Evolutionary conservation across 2,329 filamentous ascomycete genomes (phyloP).

Genomic region (Botrytis galanthina): DNA sequence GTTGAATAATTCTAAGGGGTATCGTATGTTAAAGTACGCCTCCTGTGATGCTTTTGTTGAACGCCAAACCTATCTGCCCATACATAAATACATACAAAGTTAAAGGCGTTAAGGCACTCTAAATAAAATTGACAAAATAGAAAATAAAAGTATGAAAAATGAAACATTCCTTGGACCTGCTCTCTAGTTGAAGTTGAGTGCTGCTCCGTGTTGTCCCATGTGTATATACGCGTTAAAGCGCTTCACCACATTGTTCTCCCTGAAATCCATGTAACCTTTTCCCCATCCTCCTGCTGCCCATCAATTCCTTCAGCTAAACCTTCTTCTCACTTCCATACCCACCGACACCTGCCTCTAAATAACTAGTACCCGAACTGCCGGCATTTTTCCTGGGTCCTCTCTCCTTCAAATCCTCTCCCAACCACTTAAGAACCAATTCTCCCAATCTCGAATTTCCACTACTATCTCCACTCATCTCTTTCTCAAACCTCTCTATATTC

Average conservation of each 20-base stretch:
- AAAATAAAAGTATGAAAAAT: not conserved
- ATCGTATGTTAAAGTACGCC: slow-evolving; percentile 23
- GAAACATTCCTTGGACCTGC: not conserved
- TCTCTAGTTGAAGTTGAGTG: slow-evolving; percentile 19
- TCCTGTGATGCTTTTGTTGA: slow-evolving; percentile 17
- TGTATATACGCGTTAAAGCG: not conserved
- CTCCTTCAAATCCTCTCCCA: slow-evolving; percentile 74
- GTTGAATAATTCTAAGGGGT: slow-evolving; percentile 35
- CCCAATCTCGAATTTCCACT: slow-evolving; percentile 81
- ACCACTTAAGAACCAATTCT: slow-evolving; percentile 83
- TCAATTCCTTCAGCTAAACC: slow-evolving; percentile 13
- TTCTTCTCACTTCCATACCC: slow-evolving; percentile 61
- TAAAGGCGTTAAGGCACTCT: slow-evolving; percentile 22
- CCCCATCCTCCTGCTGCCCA: not conserved
- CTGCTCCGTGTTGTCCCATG: slow-evolving; percentile 6
- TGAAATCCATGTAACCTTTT: not conserved
- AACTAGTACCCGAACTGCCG: slow-evolving; percentile 46
- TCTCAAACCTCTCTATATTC: slow-evolving; percentile 63
- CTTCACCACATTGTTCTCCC: not conserved
- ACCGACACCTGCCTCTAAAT: slow-evolving; percentile 56
- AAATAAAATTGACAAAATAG: not conserved
- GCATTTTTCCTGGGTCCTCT: slow-evolving; percentile 67
- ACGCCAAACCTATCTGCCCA: slow-evolving; percentile 6
- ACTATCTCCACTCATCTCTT: slow-evolving; percentile 48
- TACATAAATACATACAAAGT: slow-evolving; percentile 11